Percentiles rank a stretch among this genome's conserved stretches.
These are phyloP conservation scores for Aechmea fasciata DNA, from an alignment of 176 grass and related monocot genomes.

Conservation along the genomic window DNA sequence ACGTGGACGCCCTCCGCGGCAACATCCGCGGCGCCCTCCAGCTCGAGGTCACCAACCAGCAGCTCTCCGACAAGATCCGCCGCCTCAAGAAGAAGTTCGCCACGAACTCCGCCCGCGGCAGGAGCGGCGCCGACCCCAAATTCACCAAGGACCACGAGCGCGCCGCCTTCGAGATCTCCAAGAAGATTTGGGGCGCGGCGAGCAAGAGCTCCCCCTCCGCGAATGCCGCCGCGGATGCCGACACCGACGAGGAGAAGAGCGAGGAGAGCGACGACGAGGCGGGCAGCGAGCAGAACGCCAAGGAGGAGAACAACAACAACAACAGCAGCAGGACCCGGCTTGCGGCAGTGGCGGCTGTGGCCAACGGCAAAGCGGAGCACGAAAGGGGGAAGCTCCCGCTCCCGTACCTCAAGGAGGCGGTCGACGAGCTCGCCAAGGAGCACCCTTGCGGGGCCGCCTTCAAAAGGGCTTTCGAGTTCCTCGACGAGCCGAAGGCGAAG, in stretches of 20 bases:
- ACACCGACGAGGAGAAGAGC: slow-evolving; percentile 26
- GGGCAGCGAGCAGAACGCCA: slow-evolving; percentile 17
- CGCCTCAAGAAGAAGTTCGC: slow-evolving; percentile 57
- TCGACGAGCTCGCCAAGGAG: slow-evolving; percentile 45
- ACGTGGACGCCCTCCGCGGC: slow-evolving; percentile 29
- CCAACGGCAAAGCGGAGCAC: slow-evolving; percentile 16
- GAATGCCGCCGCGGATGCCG: slow-evolving; percentile 10
- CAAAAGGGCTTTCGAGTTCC: slow-evolving; percentile 50
- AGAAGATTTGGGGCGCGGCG: slow-evolving; percentile 40
- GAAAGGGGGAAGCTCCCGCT: slow-evolving; percentile 34
- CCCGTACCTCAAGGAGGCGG: slow-evolving; percentile 49
- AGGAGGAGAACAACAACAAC: slow-evolving; percentile 13
- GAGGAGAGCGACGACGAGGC: slow-evolving; percentile 24
- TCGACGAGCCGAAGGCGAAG: slow-evolving; percentile 34
- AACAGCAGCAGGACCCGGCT: slow-evolving; percentile 20
- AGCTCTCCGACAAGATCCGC: slow-evolving; percentile 51
- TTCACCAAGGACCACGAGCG: slow-evolving; percentile 38
- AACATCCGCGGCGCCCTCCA: slow-evolving; percentile 37
- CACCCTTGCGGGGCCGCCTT: slow-evolving; percentile 27
- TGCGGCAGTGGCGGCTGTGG: neutral
- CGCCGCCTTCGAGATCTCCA: slow-evolving; percentile 33
- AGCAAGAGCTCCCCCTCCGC: slow-evolving; percentile 15
- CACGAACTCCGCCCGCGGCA: slow-evolving; percentile 12
- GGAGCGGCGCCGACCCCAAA: slow-evolving; percentile 23
- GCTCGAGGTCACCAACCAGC: slow-evolving; percentile 30